A percentile compares a stretch with the other conserved stretches of the same genome.
phyloP scores from a whole-genome alignment of 23 red algal species.

The Chondrus crispus region DNA sequence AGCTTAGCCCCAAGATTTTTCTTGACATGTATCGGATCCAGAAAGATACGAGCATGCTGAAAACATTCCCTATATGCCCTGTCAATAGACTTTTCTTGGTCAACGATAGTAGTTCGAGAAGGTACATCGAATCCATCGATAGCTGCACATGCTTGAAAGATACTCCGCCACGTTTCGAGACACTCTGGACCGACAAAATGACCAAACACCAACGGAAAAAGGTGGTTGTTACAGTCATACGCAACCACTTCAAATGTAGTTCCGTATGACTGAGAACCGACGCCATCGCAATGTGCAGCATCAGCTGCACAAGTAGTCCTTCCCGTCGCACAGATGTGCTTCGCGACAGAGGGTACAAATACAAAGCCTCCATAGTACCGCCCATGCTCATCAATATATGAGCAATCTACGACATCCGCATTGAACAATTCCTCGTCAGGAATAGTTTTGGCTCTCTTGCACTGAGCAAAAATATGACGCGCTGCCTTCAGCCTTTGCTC shows the following conservation, averaged over 20 bases:
- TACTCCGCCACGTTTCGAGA: neutral
- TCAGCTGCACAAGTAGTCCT: neutral
- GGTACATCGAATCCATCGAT: neutral
- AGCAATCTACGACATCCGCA: neutral
- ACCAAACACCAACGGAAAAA: neutral
- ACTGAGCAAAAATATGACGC: neutral
- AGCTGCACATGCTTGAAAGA: neutral
- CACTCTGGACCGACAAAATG: neutral
- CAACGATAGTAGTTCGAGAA: neutral
- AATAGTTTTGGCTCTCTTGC: neutral
- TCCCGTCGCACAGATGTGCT: neutral
- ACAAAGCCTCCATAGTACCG: constrained; percentile 7
- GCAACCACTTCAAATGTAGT: neutral
- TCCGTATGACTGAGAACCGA: constrained; percentile 22
- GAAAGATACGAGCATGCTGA: neutral
- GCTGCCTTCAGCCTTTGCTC: neutral
- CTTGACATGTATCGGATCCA: neutral
- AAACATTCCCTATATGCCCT: neutral
- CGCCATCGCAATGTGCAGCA: constrained; percentile 9
- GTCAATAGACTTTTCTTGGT: neutral
- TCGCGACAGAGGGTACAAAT: constrained; percentile 2
- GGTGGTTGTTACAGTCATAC: constrained; percentile 2
- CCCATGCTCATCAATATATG: neutral
- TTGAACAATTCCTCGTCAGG: neutral
- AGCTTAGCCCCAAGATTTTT: no score